Base-by-base conservation (phyloP, 257 asterid species). In the Solanum appendiculatum region DNA sequence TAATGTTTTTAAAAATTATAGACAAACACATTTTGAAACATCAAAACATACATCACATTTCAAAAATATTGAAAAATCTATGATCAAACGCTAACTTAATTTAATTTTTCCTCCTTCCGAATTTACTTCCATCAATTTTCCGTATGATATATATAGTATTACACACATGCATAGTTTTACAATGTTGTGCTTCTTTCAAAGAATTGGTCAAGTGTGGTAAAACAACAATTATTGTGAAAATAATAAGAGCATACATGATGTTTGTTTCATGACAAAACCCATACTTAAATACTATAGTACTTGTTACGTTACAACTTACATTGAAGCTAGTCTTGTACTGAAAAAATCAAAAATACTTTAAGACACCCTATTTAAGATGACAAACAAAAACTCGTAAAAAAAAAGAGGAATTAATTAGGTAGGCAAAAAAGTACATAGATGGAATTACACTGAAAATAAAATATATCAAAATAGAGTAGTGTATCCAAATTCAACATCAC, bases 401-500 rank as follows among this genome's bases (percentile, higher is more conserved):
- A 27, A 54, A 31, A 31, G 11, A 29, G 42, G 85, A 48, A 81
- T 81, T 80, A 46, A 80, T 80, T 81, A 48, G 85, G 85, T 39
- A 18, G 85, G 85, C 85, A 85, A 73, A 75, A 20, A 36, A 80
- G 74, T 16, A 9, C 33, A 69, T 80, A 85, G 77, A 40, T 85
- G 27, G 36, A 44, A 68, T 69, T 85, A 85, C 74, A 42, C 6
- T 86, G 68, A 8, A 48, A 48, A 29, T 37, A 34, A 72, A 72
- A 72, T 72, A 36, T 48, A 81, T 89, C 87, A 92, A 86, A 91
- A 88, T 66, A 89, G 90, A 77, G 95, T 86, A 77, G 95, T 86
- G 69, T 89, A 90, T 2, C 92, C 96, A 89, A 93, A 81, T 85
- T 92, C 82, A 46, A 86, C 92, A 90, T 93, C 95, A 93, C 90